Evolutionary conservation across 139 green algal genomes (phyloP), one percentile per base, ranked within the genome.

Genomic region (Chlorella sp.): DNA sequence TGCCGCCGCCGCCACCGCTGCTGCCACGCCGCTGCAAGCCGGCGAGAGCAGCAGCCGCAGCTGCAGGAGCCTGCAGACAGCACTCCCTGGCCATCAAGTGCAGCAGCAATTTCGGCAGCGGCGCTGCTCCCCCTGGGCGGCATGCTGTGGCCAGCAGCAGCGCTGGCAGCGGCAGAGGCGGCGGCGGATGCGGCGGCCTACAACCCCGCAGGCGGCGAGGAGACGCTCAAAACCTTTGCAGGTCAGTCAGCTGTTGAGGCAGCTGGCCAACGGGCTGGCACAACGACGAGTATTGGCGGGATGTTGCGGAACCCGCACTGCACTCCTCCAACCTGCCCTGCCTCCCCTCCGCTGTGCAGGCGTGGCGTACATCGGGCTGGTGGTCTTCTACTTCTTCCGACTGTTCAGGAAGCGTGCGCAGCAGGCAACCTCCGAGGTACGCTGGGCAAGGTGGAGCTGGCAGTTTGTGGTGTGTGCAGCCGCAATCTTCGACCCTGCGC

Each of bases 141-240:
- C 69, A 28, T 55, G 34, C 9, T 23, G 51, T 60, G 51, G 21
- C 36, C 47, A 7, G 34, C 70, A 1, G 38, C 36, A 12, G 78
- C 84, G 20, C 39, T 85, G 15, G 86, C 88, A 30, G 85, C 25
- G 28, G 86, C 84, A 0, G 64, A 57, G n/a, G 79, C 56, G 36
- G 60, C n/a, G 17, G 86, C 84, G 0, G 64, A 57, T 38, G 79
- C 56, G 36, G 60, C n/a, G 17, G 16, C n/a, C 0, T 93, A 93
- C 78, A 84, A 88, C 63, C 89, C 89, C 4, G 55, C 28, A 7
- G 73, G 51, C 38, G 89, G 90, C 13, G 63, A 73, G 20, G 90
- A 93, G 17, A 73, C 75, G 3, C 75, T 93, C 23, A 93, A 90
- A 34, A 91, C 82, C 17, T 32, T 91, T 17, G 87, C 85, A n/a